Base-by-base conservation (phyloP, 345 rosid species). In the Cochlearia excelsa region DNA sequence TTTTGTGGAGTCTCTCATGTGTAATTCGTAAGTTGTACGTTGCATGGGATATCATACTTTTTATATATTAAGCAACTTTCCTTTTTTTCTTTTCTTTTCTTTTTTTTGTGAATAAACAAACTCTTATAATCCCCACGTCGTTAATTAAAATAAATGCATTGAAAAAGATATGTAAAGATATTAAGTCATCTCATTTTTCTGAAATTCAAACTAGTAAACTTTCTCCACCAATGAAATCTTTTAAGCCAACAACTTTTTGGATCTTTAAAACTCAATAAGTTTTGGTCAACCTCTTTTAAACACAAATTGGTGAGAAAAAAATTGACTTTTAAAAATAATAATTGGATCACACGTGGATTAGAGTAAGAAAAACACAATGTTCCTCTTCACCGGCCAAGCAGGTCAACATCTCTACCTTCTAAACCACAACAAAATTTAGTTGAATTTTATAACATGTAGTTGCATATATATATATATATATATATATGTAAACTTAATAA, bases 371-470 rank as follows among this genome's bases (percentile, higher is more conserved):
- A 65, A 65, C 66, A 52, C 66, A 71, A 59, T 52, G 68, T 62
- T 39, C 26, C 62, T 50, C 64, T 59, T 65, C 75, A 65, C 75
- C 70, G 75, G 66, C 70, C 70, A 65, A 44, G 46, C 70, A 71
- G 27, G 75, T 71, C 75, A 53, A 59, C 70, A 64, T 71, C 74
- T 63, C 55, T 58, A 70, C 70, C 74, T 70, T 63, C 65, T 46
- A 57, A 54, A 27, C 46, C 73, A 54, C 67, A 5, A n/a, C 35
- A 8, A 41, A 5, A 23, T 4, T 26, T 48, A 7, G 39, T 62
- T 34, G 30, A 47, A 61, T 5, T 42, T 41, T 16, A 16, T 16
- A 16, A 16, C 23, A 16, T 16, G 23, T 16, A 16, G 23, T 16
- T 16, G 23, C 23, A 16, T 16, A 16, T 16, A 16, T 16, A 16